phyloP scores from a whole-genome alignment of 148 eudicot species.

The Fallopia convolvulus region DNA sequence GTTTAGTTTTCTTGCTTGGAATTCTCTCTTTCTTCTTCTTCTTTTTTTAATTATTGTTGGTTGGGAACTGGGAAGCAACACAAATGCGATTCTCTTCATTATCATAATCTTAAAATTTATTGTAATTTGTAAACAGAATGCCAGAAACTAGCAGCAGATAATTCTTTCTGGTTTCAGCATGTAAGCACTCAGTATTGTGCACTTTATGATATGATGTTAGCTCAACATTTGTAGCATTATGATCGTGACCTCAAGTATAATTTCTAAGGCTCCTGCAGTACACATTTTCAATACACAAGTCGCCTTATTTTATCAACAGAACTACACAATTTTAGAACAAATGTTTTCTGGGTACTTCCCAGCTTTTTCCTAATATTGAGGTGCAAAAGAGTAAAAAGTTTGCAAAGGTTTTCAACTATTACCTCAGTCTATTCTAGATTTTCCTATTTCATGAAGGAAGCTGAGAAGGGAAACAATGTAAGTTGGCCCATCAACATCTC shows the following conservation, averaged over 20 bases:
- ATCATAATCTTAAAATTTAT: background rate
- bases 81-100: background rate
- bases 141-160: background rate
- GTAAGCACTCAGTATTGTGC: no score
- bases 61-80: background rate
- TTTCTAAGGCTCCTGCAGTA: no score
- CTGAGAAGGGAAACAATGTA: background rate
- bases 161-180: background rate
- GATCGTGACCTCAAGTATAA: no score
- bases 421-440: background rate
- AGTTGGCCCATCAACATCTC: no score
- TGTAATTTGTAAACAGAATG: background rate
- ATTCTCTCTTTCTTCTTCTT: background rate
- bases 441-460: background rate
- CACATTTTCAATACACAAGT: no score
- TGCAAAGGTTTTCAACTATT: background rate
- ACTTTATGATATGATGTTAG: no score
- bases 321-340: background rate
- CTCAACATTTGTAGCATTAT: no score
- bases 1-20: background rate
- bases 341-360: conserved; percentile 57
- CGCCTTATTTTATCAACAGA: no score
- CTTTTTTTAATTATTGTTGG: background rate
- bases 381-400: background rate
- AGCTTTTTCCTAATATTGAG: conserved; percentile 49